A percentile compares a stretch with the other conserved stretches of the same genome.
These are phyloP conservation scores for Fusarium foetens DNA, from an alignment of 2,329 filamentous ascomycete species.

Conservation along the genomic window DNA sequence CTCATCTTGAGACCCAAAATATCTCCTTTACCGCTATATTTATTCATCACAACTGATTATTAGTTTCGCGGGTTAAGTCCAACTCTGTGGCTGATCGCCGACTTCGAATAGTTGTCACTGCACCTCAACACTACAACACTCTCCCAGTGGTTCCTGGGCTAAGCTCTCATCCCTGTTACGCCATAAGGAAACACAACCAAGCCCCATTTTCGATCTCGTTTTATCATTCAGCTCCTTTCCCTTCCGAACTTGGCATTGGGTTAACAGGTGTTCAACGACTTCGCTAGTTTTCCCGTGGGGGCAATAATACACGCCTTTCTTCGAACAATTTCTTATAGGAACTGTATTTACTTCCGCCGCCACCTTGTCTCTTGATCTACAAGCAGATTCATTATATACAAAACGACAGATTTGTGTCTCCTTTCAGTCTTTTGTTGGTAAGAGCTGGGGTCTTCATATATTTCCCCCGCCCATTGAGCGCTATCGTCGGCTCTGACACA, in stretches of 20 bases:
- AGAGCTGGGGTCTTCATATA: not conserved
- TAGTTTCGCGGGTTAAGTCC: constrained; percentile 15
- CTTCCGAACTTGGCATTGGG: constrained; percentile 13
- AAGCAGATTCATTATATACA: not conserved
- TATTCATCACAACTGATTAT: not conserved
- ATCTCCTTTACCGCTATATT: not conserved
- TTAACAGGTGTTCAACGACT: constrained; percentile 12
- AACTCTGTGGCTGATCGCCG: constrained; percentile 27
- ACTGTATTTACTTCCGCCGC: constrained; percentile 23
- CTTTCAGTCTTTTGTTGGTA: not conserved
- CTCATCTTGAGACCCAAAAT: not conserved
- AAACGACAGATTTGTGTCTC: not conserved
- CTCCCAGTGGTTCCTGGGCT: constrained; percentile 20
- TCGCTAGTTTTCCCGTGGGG: constrained; percentile 13
- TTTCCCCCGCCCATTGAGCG: constrained; percentile 21
- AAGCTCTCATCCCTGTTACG: constrained; percentile 37
- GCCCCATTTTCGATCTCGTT: constrained; percentile 11
- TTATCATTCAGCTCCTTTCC: constrained; percentile 19
- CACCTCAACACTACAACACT: constrained; percentile 17
- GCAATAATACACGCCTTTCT: constrained; percentile 5
- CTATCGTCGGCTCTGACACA: constrained; percentile 29
- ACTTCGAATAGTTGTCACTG: constrained; percentile 14
- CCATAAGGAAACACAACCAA: constrained; percentile 31
- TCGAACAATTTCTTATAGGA: constrained; percentile 13
- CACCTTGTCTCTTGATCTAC: not conserved